These are phyloP conservation scores for Teratosphaeria gauchensis DNA, from an alignment of 2,329 filamentous ascomycete genomes.

Conservation along the genomic window DNA sequence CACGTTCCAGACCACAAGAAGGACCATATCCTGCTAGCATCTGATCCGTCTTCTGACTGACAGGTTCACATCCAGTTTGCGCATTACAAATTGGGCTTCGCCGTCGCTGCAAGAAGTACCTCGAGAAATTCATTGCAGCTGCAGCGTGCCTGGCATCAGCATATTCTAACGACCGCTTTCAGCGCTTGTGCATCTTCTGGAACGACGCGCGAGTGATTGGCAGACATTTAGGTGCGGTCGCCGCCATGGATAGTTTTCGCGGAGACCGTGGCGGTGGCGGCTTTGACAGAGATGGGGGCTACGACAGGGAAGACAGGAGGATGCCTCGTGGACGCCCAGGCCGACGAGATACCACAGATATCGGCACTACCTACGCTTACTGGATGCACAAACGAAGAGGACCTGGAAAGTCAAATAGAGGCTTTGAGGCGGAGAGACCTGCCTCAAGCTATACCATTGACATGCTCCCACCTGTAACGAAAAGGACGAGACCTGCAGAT, in stretches of 20 bases:
- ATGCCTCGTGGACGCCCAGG: slow-evolving; percentile 7
- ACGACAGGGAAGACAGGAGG: slow-evolving; percentile 10
- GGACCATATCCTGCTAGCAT: too few species aligned
- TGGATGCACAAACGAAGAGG: slow-evolving; percentile 81
- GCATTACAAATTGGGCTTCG: not conserved
- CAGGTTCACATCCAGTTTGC: too few species aligned
- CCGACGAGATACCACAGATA: slow-evolving; percentile 24
- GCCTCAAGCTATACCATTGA: slow-evolving; percentile 85
- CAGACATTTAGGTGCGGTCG: not conserved
- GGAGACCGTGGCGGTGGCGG: slow-evolving; percentile 4
- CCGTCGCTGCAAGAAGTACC: not conserved
- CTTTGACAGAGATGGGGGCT: not conserved
- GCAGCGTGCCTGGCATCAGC: not conserved
- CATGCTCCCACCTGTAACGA: slow-evolving; percentile 77
- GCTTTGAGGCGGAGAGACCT: slow-evolving; percentile 71
- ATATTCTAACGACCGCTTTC: not conserved
- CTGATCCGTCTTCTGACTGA: not conserved
- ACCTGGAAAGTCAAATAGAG: slow-evolving; percentile 58
- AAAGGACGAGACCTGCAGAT: slow-evolving; percentile 65
- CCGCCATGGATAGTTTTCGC: slow-evolving; percentile 5
- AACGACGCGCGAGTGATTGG: not conserved
- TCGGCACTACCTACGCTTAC: slow-evolving; percentile 41
- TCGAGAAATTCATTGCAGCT: not conserved
- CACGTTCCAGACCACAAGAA: too few species aligned
- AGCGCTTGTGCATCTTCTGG: not conserved